phyloP scores from a whole-genome alignment of 139 green algal species.

The Chlamydomonas schloesseri region DNA sequence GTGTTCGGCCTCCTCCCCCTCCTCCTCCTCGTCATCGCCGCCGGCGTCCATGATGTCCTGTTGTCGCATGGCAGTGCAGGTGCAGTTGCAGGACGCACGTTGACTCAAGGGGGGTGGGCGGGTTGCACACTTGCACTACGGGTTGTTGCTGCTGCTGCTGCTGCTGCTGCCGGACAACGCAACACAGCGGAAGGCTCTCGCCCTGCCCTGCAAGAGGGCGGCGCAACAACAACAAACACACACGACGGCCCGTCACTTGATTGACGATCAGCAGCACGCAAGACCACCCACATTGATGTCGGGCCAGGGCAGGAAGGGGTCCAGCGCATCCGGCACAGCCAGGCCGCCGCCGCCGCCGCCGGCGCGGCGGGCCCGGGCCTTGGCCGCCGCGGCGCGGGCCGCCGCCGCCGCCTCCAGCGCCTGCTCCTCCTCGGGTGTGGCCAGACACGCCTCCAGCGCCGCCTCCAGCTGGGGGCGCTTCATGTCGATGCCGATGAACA shows the following conservation, averaged over 20 bases:
- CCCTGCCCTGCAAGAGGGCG: no score
- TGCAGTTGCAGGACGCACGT: no score
- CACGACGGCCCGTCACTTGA: no score
- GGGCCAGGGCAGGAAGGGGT: conserved; percentile 77
- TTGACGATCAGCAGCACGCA: no score
- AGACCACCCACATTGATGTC: conserved; percentile 29
- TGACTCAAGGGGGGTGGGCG: no score
- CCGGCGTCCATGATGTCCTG: conserved; percentile 51
- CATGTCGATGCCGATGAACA: conserved; percentile 83
- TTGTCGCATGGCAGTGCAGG: no score
- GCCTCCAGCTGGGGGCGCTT: conserved; percentile 54
- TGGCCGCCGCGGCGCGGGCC: not conserved
- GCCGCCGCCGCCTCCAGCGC: conserved; percentile 16
- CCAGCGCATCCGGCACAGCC: not conserved
- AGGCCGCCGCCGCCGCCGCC: no score
- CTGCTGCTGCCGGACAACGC: no score
- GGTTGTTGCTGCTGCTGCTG: no score
- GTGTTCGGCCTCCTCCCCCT: conserved; percentile 35
- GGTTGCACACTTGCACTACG: no score
- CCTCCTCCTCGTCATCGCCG: conserved; percentile 29
- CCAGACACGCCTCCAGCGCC: conserved; percentile 77
- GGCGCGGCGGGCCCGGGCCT: not conserved
- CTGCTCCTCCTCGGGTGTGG: conserved; percentile 42
- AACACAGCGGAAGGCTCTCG: no score
- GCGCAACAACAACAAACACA: no score